A percentile compares a stretch with the other conserved stretches of the same genome.
Evolutionary conservation across 2,329 filamentous ascomycete genomes (phyloP).

Genomic region (Monosporascus cannonballus): DNA sequence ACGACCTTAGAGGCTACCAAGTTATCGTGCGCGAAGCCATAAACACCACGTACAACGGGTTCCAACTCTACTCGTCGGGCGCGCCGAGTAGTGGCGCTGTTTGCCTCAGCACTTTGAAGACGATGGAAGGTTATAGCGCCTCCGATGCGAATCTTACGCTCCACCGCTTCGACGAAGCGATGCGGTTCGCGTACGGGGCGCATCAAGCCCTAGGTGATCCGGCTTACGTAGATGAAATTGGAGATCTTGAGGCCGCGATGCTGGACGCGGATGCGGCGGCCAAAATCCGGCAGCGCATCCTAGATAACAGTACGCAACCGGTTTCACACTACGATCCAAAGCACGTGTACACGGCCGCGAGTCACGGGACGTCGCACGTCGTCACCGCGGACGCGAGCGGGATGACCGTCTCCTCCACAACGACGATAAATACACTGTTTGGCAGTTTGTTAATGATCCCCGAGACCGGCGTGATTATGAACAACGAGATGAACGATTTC

Average conservation of each 20-base stretch:
- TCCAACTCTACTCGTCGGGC: conserved; percentile 61
- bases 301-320: conserved; percentile 64
- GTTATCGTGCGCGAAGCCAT: conserved; percentile 58
- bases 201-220: conserved; percentile 81
- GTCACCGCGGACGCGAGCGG: conserved; percentile 67
- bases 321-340: conserved; percentile 68
- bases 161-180: conserved; percentile 81
- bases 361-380: conserved; percentile 69
- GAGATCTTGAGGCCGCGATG: conserved; percentile 60
- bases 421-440: conserved; percentile 83
- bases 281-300: conserved; percentile 60
- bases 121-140: conserved; percentile 66
- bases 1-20: conserved; percentile 51
- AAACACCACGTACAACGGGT: conserved; percentile 61
- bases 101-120: conserved; percentile 71
- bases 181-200: conserved; percentile 81
- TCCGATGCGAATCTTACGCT: conserved; percentile 61
- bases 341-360: conserved; percentile 59
- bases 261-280: conserved; percentile 54
- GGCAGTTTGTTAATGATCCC: conserved; percentile 75
- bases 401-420: conserved; percentile 74
- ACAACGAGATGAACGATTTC: conserved; percentile 73
- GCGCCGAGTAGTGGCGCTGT: conserved; percentile 77
- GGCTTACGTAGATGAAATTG: conserved; percentile 58
- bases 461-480: conserved; percentile 74